A percentile compares a stretch with the other conserved stretches of the same genome.
phyloP scores from a whole-genome alignment of 805 yeast genomes.

The Lipomyces spencermartinsiae region DNA sequence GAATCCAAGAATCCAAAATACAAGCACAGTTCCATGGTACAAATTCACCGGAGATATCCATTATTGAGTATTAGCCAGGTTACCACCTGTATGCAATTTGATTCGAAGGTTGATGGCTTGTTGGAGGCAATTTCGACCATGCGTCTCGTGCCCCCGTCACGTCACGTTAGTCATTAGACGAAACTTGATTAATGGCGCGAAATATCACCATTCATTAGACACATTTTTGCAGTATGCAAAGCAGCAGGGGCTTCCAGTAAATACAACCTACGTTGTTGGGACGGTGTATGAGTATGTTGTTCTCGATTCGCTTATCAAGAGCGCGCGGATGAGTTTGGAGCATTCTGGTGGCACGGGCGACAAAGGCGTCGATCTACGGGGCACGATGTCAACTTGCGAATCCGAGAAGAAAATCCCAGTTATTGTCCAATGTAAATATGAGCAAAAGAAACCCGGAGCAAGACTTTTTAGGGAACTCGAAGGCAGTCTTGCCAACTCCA shows the following conservation, averaged over 20 bases:
- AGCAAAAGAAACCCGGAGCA: constrained; percentile 57
- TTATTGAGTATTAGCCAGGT: background rate
- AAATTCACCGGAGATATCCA: too few species aligned
- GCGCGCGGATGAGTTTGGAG: constrained; percentile 26
- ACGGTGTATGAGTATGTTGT: constrained; percentile 40
- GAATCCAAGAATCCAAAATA: too few species aligned
- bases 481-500: constrained; percentile 29
- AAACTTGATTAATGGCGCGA: background rate
- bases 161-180: background rate
- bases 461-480: constrained; percentile 38
- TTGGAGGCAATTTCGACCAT: background rate
- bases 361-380: constrained; percentile 41
- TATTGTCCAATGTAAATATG: constrained; percentile 41
- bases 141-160: background rate
- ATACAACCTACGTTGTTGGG: constrained; percentile 38
- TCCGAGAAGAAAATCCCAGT: constrained; percentile 22
- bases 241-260: constrained; percentile 13
- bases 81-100: background rate
- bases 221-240: constrained; percentile 28
- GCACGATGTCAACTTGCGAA: constrained; percentile 19
- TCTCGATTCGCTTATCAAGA: constrained; percentile 27
- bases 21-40: too few species aligned
- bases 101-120: background rate
- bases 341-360: constrained; percentile 41
- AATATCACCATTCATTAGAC: constrained; percentile 20